Base-by-base conservation (phyloP, 2,329 filamentous ascomycete species). In the Aciculosporium take region DNA sequence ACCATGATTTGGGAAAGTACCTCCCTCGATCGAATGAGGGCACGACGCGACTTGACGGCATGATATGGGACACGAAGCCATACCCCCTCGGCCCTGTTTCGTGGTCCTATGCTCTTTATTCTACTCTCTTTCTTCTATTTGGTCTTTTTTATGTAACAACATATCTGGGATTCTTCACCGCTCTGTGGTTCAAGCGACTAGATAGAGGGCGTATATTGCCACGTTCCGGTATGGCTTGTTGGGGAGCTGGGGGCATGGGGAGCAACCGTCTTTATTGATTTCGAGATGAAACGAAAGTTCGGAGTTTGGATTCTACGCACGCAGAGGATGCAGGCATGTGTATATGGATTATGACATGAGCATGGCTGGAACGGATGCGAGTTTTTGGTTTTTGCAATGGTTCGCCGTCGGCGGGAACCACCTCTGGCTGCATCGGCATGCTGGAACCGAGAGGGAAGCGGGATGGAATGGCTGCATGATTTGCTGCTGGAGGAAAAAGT, bases 81-180 rank as follows among this genome's bases (percentile, higher is more conserved):
- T 12, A 5, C 9, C 28, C 24, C 28, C 24, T 37, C 41, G 7
- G 8, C n/a, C 20, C 17, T 31, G 7, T 21, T 23, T 12, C 7
- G 25, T 31, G 1, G 5, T 21, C 29, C 7, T 31, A 27, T 31
- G 28, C 12, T 37, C n/a, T 20, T 33, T 37, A 25, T 30, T 28
- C 12, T 37, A n/a, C n/a, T n/a, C n/a, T n/a, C n/a, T 7, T 30
- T 20, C 3, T 37, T 37, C 10, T 40, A 3, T 24, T 33, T 37
- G 33, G 33, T 12, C 46, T 52, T 47, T 46, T 51, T 47, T 48
- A 53, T 57, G 54, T 58, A 59, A 50, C 50, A 59, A 50, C 50
- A 51, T 43, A 24, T 44, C 39, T 43, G 33, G 40, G 40, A 39
- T 39, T n/a, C 12, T 47, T 35, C 30, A 35, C 39, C 39, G 42